Evolutionary conservation across 1,284 basidiomycete genomes (phyloP).

Genomic region (Ceratobasidium sp.): DNA sequence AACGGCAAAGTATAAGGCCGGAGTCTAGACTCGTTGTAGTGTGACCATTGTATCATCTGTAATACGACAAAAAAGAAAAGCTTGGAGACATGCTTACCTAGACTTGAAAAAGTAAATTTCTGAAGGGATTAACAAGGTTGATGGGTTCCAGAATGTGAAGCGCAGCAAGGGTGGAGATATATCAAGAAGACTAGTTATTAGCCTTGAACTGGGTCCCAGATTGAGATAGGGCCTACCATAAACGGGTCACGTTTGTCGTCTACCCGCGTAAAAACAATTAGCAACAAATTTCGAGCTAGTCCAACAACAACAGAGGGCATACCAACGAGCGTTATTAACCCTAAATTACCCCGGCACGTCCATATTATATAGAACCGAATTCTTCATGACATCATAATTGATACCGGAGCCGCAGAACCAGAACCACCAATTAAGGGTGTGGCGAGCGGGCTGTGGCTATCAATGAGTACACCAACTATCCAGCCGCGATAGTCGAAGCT

Average conservation of each 20-base stretch:
- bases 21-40: constrained; percentile 1
- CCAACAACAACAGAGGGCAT: background rate
- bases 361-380: background rate
- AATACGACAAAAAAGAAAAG: no score
- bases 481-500: background rate
- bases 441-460: constrained; percentile 15
- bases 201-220: background rate
- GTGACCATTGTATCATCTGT: background rate
- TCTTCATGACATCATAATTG: constrained; percentile 14
- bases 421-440: background rate
- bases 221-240: constrained; percentile 7
- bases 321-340: background rate
- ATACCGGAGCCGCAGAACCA: no score
- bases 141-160: background rate
- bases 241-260: background rate
- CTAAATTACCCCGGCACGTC: background rate
- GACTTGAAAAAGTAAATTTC: background rate
- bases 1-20: background rate
- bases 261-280: constrained; percentile 9
- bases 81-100: background rate
- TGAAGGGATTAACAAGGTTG: background rate
- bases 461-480: background rate
- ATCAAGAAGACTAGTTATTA: background rate
- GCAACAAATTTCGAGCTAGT: background rate
- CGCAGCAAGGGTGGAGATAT: constrained; percentile 11